Percentiles rank a stretch among this genome's conserved stretches.
These are phyloP conservation scores for Phytophthora ramorum DNA, from an alignment of 352 stramenopile species.

Conservation along the genomic window DNA sequence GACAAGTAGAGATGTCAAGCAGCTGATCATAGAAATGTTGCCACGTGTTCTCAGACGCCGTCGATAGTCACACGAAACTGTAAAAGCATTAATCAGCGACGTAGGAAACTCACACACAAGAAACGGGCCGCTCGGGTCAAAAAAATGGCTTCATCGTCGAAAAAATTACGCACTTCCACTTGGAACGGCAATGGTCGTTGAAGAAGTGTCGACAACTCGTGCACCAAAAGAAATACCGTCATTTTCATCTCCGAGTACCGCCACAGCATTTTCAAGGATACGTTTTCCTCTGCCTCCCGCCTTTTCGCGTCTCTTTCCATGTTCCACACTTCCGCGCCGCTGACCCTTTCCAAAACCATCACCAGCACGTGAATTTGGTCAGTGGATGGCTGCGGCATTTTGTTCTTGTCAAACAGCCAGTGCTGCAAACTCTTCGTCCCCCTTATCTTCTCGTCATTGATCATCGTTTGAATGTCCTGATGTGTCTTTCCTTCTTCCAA, in stretches of 20 bases:
- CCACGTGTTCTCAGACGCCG: background rate
- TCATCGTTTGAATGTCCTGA: too few species aligned
- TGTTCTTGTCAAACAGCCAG: too few species aligned
- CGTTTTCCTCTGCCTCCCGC: background rate
- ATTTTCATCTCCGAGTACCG: background rate
- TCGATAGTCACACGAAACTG: background rate
- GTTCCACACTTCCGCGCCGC: background rate
- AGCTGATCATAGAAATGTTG: background rate
- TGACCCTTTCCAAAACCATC: background rate
- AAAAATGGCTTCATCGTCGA: background rate
- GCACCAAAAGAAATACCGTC: background rate
- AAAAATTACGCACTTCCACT: background rate
- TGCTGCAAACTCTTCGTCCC: too few species aligned
- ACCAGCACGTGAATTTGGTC: background rate
- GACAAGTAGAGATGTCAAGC: background rate
- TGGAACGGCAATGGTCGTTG: background rate
- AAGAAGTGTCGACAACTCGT: background rate
- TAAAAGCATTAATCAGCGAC: background rate
- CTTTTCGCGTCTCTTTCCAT: background rate
- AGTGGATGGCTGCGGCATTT: too few species aligned
- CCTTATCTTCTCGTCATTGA: too few species aligned
- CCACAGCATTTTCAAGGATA: background rate
- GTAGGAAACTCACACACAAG: background rate
- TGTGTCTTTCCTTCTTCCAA: too few species aligned
- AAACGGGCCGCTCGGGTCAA: background rate